phyloP scores from a whole-genome alignment of 140 eudicot species.

The Ambrosia hybrid region DNA sequence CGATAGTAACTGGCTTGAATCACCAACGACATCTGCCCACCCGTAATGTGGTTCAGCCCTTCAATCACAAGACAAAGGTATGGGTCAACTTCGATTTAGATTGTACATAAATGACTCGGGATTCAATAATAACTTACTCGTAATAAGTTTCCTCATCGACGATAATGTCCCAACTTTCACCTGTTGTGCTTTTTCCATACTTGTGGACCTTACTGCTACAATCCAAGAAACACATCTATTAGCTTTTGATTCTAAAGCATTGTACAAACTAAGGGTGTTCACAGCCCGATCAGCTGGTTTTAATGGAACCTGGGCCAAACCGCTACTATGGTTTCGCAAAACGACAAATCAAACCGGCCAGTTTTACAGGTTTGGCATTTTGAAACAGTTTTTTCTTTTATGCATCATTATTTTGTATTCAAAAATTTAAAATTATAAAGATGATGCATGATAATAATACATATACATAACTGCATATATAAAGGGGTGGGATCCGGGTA shows the following conservation, averaged over 20 bases:
- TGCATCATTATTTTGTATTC: neutral
- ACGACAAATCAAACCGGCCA: too few relatives aligned
- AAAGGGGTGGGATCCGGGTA: too few relatives aligned
- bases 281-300: too few relatives aligned
- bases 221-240: neutral
- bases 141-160: slow-evolving; percentile 87
- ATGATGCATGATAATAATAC: too few relatives aligned
- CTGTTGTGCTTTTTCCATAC: slow-evolving; percentile 88
- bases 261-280: too few relatives aligned
- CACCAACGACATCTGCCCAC: slow-evolving; percentile 95
- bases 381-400: too few relatives aligned
- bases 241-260: slow-evolving; percentile 7
- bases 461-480: too few relatives aligned
- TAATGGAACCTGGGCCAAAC: too few relatives aligned
- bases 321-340: too few relatives aligned
- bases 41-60: slow-evolving; percentile 96
- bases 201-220: slow-evolving; percentile 87
- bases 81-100: neutral
- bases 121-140: slow-evolving; percentile 52
- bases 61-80: slow-evolving; percentile 14
- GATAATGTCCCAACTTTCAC: slow-evolving; percentile 91
- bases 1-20: slow-evolving; percentile 72
- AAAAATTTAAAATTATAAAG: too few relatives aligned
- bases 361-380: too few relatives aligned
- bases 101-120: neutral